A percentile compares a stretch with the other conserved stretches of the same genome.
Conservation (phyloP, 805 yeast species). For the Helenozyma baotianmanensis region DNA sequence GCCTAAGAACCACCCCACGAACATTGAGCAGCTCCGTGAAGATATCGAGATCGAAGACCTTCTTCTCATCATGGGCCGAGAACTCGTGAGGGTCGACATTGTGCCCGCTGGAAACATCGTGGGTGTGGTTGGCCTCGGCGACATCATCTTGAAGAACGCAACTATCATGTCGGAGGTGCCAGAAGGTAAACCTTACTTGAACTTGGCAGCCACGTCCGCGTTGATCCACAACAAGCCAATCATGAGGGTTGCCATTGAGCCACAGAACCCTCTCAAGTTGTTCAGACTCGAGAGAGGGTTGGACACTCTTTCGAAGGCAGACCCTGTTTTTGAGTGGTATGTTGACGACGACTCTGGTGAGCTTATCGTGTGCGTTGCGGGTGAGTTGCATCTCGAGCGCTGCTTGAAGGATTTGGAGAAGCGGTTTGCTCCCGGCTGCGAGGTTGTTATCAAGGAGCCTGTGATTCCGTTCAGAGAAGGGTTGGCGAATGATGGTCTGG, state of each 20-base stretch:
- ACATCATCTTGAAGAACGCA: constrained; percentile 78
- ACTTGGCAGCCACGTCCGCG: constrained; percentile 45
- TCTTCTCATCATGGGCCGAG: constrained; percentile 88
- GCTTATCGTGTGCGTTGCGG: constrained; percentile 90
- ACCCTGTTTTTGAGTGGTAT: constrained; percentile 88
- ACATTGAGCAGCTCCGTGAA: constrained; percentile 51
- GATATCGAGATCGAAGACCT: constrained; percentile 63
- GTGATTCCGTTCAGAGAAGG: constrained; percentile 94
- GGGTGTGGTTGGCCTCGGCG: constrained; percentile 89
- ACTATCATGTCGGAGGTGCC: constrained; percentile 58
- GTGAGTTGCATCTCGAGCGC: constrained; percentile 92
- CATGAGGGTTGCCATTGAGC: constrained; percentile 93
- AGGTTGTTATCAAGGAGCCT: constrained; percentile 81
- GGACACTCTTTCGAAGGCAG: constrained; percentile 75
- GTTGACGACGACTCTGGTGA: constrained; percentile 85
- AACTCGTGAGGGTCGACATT: constrained; percentile 64
- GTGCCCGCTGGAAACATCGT: constrained; percentile 96
- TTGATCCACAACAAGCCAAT: constrained; percentile 74
- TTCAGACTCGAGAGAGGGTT: constrained; percentile 73
- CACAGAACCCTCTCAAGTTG: constrained; percentile 79
- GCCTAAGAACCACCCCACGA: constrained; percentile 25
- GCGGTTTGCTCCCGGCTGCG: constrained; percentile 83
- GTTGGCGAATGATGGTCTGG: constrained; percentile 45
- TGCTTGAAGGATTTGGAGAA: constrained; percentile 87
- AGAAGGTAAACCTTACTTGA: constrained; percentile 76